A percentile compares a stretch with the other conserved stretches of the same genome.
phyloP scores from a whole-genome alignment of 2,329 filamentous ascomycete genomes.

The Geosmithia putterillii region DNA sequence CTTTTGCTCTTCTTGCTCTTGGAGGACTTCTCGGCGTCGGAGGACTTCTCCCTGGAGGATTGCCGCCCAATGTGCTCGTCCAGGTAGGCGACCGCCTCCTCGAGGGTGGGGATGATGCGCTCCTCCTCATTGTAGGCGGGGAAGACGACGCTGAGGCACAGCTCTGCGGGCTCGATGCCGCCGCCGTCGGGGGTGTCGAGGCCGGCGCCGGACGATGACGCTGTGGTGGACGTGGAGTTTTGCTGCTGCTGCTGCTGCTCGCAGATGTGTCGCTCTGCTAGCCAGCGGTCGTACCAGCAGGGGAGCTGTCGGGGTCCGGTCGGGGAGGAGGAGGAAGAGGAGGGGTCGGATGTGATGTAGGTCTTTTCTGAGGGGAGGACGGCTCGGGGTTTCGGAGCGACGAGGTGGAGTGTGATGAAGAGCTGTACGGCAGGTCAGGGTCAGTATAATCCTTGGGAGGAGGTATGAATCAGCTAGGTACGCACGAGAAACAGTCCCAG shows the following conservation, averaged over 20 bases:
- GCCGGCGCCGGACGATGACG: constrained; percentile 5
- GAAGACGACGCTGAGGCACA: constrained; percentile 86
- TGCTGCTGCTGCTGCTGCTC: constrained; percentile 13
- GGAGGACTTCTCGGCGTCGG: background rate
- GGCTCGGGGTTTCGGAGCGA: constrained; percentile 70
- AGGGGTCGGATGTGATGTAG: constrained; percentile 68
- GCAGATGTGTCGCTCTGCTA: constrained; percentile 43
- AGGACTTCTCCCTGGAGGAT: constrained; percentile 1
- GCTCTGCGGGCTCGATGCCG: constrained; percentile 58
- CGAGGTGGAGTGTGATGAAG: constrained; percentile 56
- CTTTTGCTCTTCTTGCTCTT: constrained; percentile 10
- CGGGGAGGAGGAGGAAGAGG: constrained; percentile 30
- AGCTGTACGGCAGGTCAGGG: constrained; percentile 19
- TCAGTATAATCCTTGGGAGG: background rate
- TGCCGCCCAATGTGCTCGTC: constrained; percentile 59
- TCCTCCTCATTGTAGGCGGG: constrained; percentile 93
- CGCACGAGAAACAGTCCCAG: constrained; percentile 8
- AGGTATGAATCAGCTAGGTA: background rate
- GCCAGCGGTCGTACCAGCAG: constrained; percentile 78
- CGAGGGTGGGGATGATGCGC: constrained; percentile 70
- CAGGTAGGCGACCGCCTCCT: constrained; percentile 82
- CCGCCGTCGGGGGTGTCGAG: constrained; percentile 31
- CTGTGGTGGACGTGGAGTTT: background rate
- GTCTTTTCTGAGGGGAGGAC: constrained; percentile 70
- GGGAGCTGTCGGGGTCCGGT: constrained; percentile 43